Evolutionary conservation across 192 early-diverging fungal species (phyloP), one percentile per base, ranked within the genome.

Genomic region (Podila horticola): DNA sequence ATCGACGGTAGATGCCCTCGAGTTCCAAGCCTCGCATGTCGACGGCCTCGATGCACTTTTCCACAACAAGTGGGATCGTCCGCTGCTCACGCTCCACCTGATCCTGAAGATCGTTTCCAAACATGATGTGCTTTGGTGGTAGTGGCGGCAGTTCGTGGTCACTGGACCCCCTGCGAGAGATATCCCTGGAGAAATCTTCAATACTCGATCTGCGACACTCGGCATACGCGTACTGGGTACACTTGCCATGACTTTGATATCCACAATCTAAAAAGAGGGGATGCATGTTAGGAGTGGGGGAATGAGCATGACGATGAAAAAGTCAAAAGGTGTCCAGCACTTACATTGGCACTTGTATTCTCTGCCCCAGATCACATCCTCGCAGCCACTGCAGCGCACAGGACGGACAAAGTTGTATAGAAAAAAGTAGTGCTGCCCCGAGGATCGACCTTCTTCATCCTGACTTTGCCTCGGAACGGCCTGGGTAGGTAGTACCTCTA

Each of bases 1-100:
- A 91, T 68, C 91, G 88, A 26, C 93, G 90, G 71, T 95, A 95
- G 30, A 95, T 91, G 41, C 93, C 93, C 74, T 95, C 85, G 74
- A 85, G 92, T 59, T 71, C 92, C 92, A 89, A 88, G 45, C 72
- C 88, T 58, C 84, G 74, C 15, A 50, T 57, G 51, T 87, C 93
- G 22, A 94, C 90, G 31, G 90, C 92, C 20, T 68, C 67, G 45
- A 94, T 84, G 34, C 90, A 92, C 57, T 87, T 82, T 36, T 88
- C 86, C 38, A 94, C 87, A n/a, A 94, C 65, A 66, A 89, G 86
- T 5, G 93, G 93, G 33, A 94, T 82, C 17, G 60, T 61, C 12
- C 79, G 74, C 17, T 79, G 84, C 62, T 94, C 92, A 20, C 45
- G 38, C 15, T 82, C 84, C 6, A 90, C 73, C 60, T 89, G 89